A percentile compares a stretch with the other conserved stretches of the same genome.
Evolutionary conservation across 2,329 filamentous ascomycete genomes (phyloP).

Genomic region (Penicillium brevicompactum): DNA sequence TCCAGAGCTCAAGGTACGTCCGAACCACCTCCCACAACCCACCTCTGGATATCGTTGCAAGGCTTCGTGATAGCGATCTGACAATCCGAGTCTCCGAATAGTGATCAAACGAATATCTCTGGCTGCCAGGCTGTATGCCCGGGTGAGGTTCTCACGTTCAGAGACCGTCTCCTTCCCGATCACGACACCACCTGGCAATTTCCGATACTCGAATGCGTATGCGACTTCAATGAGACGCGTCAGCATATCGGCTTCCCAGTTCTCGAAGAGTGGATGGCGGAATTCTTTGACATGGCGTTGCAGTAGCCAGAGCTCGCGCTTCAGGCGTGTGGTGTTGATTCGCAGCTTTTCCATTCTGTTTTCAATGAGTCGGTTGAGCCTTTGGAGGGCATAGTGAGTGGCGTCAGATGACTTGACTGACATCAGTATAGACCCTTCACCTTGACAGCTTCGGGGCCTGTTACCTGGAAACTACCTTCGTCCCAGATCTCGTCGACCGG

Average conservation of each 20-base stretch:
- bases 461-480: conserved; percentile 7
- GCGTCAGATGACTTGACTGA: conserved; percentile 20
- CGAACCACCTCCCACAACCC: conserved; percentile 2
- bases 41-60: conserved; percentile 34
- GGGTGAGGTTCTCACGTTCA: conserved; percentile 22
- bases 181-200: conserved; percentile 23
- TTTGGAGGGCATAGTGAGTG: conserved; percentile 23
- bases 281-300: conserved; percentile 29
- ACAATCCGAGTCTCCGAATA: conserved; percentile 29
- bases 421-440: background rate
- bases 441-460: background rate
- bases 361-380: conserved; percentile 31
- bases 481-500: background rate
- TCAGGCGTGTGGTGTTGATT: conserved; percentile 21
- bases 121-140: conserved; percentile 31
- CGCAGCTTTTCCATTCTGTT: conserved; percentile 26
- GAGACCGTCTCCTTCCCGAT: conserved; percentile 17
- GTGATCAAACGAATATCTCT: conserved; percentile 24
- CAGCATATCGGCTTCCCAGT: conserved; percentile 39
- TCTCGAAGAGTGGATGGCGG: conserved; percentile 30
- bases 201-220: conserved; percentile 25
- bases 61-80: conserved; percentile 26
- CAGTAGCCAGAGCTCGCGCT: conserved; percentile 29
- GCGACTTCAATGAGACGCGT: conserved; percentile 38
- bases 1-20: background rate